Evolutionary conservation across 345 rosid species (phyloP), one percentile per base, ranked within the genome.

Genomic region (Theobroma cacao): DNA sequence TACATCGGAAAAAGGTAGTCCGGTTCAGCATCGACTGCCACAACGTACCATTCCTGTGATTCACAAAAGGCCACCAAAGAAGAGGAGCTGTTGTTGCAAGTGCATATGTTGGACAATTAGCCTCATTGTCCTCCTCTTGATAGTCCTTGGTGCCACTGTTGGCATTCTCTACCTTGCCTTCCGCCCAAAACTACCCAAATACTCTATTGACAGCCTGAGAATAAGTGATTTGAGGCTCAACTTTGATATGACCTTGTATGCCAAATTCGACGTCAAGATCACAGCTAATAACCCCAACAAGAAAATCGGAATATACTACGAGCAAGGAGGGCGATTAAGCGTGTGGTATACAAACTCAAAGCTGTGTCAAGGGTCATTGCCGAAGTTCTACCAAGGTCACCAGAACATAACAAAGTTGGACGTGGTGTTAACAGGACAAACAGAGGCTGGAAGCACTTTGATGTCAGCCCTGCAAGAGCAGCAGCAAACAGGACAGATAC

Each of bases 311-410:
- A 91, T 95, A 7, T 92, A 88, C 79, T 93, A 93, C 72, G 92
- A 88, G 83, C 85, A 88, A 68, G 98, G 92, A 31, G 91, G 98
- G 1, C 80, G 36, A 40, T 63, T 93, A 13, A 87, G 88, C 28
- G 95, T 95, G 8, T 93, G 94, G 98, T 90, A 91, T 80, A 61
- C 75, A 9, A 82, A 84, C 47, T 81, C 89, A n/a, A 82, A 81
- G 84, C 91, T 95, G 0, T 93, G 98, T 38, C 82, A 84, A 75
- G 98, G 98, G 14, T 77, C 91, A 4, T 77, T 95, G 63, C 98
- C 98, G 1, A 88, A 33, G 81, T 93, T 95, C 90, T 91, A 93
- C 80, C 98, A 95, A 76, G 95, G 98, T 17, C 91, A 93, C 78
- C 86, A 55, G 41, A 95, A 95, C 74, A 82, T 88, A 47, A 95